Evolutionary conservation across 2,329 filamentous ascomycete genomes (phyloP).

Genomic region (Penicillium sp.): DNA sequence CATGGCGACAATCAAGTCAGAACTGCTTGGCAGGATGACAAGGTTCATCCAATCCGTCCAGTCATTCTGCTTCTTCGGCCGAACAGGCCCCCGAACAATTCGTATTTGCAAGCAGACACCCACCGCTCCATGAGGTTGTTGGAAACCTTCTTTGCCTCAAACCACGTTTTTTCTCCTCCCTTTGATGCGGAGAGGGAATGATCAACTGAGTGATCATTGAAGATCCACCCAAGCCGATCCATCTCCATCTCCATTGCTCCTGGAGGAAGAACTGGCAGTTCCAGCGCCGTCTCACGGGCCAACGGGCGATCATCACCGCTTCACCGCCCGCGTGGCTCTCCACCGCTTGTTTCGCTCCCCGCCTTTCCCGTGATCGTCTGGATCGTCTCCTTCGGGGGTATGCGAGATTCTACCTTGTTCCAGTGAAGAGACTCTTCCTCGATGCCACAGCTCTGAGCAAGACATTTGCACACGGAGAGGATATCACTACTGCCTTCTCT

Average conservation of each 20-base stretch:
- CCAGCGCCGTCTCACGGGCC: background rate
- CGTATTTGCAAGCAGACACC: no score
- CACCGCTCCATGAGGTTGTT: no score
- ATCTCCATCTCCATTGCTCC: background rate
- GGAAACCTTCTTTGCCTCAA: no score
- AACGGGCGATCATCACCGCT: constrained; percentile 5
- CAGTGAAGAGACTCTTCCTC: background rate
- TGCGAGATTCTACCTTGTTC: background rate
- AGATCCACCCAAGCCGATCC: background rate
- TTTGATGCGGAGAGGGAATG: no score
- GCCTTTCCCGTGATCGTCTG: constrained; percentile 9
- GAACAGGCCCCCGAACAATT: no score
- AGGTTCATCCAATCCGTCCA: no score
- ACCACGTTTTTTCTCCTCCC: no score
- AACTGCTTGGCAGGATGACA: background rate
- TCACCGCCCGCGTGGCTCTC: constrained; percentile 12
- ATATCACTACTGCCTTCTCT: background rate
- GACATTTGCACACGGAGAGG: background rate
- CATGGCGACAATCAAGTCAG: background rate
- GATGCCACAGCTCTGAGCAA: background rate
- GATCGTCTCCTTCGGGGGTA: background rate
- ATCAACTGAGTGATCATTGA: background rate
- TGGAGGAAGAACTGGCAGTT: no score
- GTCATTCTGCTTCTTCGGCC: no score
- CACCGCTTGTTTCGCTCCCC: constrained; percentile 17